Evolutionary conservation across 1,284 basidiomycete species (phyloP).

Genomic region (Apiotrichum mycotoxinovorans): DNA sequence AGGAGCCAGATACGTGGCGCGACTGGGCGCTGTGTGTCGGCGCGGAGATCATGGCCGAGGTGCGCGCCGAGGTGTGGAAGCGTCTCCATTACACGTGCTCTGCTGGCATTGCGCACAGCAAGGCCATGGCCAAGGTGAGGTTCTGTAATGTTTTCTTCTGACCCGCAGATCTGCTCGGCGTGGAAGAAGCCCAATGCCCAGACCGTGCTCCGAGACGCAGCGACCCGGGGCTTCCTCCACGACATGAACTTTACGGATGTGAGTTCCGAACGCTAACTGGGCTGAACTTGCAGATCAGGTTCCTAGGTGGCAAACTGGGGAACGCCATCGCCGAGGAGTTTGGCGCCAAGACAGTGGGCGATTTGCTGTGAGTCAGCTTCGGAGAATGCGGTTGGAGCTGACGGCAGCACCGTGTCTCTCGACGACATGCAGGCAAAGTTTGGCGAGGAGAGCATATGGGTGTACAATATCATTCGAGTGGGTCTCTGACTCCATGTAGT

Average conservation of each 20-base stretch:
- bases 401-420: slow-evolving; percentile 49
- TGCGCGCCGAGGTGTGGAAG: slow-evolving; percentile 64
- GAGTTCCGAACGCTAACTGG: slow-evolving; percentile 1
- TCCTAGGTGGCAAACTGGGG: slow-evolving; percentile 92
- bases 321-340: slow-evolving; percentile 81
- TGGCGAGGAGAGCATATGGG: slow-evolving; percentile 67
- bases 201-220: slow-evolving; percentile 77
- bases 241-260: slow-evolving; percentile 86
- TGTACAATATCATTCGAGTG: slow-evolving; percentile 69
- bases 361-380: slow-evolving; percentile 63
- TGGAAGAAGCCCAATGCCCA: slow-evolving; percentile 82
- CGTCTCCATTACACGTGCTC: slow-evolving; percentile 90
- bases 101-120: slow-evolving; percentile 90
- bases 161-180: slow-evolving; percentile 71
- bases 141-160: background rate
- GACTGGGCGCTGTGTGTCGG: slow-evolving; percentile 87
- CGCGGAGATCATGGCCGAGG: slow-evolving; percentile 79
- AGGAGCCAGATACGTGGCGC: slow-evolving; percentile 65
- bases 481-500: slow-evolving; percentile 6
- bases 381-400: slow-evolving; percentile 1
- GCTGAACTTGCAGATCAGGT: slow-evolving; percentile 66
- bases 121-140: slow-evolving; percentile 83
- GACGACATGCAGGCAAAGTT: slow-evolving; percentile 55
- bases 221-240: slow-evolving; percentile 73
- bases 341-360: slow-evolving; percentile 80